Conservation (phyloP, 2,329 filamentous ascomycete species). For the Herpotrichia juniperi region DNA sequence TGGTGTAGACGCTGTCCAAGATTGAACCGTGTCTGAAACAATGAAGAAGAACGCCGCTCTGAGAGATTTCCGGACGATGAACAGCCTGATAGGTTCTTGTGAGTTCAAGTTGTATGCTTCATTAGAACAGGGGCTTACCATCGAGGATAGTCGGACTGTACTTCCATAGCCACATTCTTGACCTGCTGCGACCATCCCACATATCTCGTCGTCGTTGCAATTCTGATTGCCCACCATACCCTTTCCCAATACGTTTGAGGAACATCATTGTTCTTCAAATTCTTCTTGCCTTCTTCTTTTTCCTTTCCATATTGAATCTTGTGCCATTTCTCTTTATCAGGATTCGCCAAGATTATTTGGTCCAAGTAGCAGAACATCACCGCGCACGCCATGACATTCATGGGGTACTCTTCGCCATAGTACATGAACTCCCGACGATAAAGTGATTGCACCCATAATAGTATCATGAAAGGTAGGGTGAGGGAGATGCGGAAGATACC, state of each 20-base stretch:
- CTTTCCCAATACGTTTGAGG: conserved; percentile 16
- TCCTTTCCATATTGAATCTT: conserved; percentile 21
- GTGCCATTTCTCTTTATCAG: conserved; percentile 31
- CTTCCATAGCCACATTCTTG: conserved; percentile 31
- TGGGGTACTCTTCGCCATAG: conserved; percentile 22
- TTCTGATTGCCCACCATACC: conserved; percentile 27
- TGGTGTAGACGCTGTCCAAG: conserved; percentile 25
- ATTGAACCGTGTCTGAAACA: conserved; percentile 15
- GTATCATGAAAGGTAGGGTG: conserved; percentile 18
- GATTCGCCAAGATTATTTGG: conserved; percentile 25
- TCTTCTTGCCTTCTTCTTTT: background rate
- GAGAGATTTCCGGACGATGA: conserved; percentile 24
- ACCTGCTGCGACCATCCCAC: conserved; percentile 34
- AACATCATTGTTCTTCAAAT: conserved; percentile 1
- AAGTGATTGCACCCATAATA: conserved; percentile 25
- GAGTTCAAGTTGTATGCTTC: no score
- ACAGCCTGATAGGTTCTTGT: conserved; percentile 24
- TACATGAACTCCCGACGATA: conserved; percentile 15
- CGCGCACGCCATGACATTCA: conserved; percentile 8
- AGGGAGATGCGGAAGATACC: conserved; percentile 3
- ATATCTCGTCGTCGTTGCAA: conserved; percentile 23
- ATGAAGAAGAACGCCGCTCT: conserved; percentile 20
- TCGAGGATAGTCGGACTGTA: conserved; percentile 21
- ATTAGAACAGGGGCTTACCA: conserved; percentile 25
- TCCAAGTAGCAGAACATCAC: conserved; percentile 25